These are phyloP conservation scores for Kluyveromyces siamensis DNA, from an alignment of 805 yeast species.

Conservation along the genomic window DNA sequence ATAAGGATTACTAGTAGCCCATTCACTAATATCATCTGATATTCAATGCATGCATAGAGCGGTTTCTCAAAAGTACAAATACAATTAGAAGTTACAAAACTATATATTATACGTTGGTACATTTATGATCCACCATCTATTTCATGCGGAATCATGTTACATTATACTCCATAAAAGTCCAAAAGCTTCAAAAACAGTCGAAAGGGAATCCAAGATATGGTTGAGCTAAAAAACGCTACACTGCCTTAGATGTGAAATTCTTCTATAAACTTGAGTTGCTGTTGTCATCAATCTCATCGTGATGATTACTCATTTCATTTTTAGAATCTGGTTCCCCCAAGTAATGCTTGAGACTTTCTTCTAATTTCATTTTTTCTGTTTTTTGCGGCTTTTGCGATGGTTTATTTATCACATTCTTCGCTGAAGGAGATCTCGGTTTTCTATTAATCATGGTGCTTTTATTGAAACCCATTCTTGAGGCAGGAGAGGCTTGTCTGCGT, in stretches of 20 bases:
- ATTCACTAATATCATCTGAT: background rate
- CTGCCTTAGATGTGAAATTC: background rate
- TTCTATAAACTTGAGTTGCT: background rate
- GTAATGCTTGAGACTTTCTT: background rate
- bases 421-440: conserved; percentile 1
- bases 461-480: background rate
- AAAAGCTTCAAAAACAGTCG: background rate
- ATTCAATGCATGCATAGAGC: background rate
- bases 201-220: background rate
- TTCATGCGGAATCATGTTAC: too few relatives aligned
- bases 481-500: conserved; percentile 2
- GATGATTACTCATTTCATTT: background rate
- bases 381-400: background rate
- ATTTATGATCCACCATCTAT: background rate
- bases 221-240: background rate
- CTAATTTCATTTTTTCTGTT: background rate
- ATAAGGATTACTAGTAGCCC: background rate
- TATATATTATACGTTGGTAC: background rate
- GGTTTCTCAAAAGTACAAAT: background rate
- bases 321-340: background rate
- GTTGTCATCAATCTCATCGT: background rate
- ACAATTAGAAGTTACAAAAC: background rate
- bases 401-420: background rate
- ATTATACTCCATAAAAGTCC: background rate
- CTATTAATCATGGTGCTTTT: background rate